Percentiles rank a stretch among this genome's conserved stretches.
phyloP scores from a whole-genome alignment of 1,139 yeast genomes.

The Lodderomyces parapsilosis region DNA sequence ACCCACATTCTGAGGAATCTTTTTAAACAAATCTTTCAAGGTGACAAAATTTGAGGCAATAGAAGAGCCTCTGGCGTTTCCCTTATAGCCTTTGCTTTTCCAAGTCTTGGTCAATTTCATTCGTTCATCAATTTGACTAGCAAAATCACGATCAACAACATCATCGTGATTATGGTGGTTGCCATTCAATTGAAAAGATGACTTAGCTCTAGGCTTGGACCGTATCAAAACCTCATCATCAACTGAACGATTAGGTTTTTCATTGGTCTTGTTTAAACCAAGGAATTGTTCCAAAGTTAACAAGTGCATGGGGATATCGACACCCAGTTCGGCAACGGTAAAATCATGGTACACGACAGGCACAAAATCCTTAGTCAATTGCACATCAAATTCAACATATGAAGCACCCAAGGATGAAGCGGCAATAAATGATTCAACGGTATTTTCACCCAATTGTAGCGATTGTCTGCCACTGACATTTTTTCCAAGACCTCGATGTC shows the following conservation, averaged over 20 bases:
- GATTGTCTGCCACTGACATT: slow-evolving; percentile 70
- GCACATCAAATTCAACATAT: slow-evolving; percentile 95
- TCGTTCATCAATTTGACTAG: slow-evolving; percentile 51
- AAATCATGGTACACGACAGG: slow-evolving; percentile 97
- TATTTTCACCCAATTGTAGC: slow-evolving; percentile 91
- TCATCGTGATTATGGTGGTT: slow-evolving; percentile 30
- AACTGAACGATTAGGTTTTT: slow-evolving; percentile 24
- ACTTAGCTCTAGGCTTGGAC: slow-evolving; percentile 42
- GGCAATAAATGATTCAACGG: slow-evolving; percentile 92
- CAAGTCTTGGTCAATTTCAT: slow-evolving; percentile 87
- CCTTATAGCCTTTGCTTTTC: slow-evolving; percentile 85
- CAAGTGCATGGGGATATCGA: slow-evolving; percentile 94
- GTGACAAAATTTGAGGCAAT: slow-evolving; percentile 94
- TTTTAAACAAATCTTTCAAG: slow-evolving; percentile 76
- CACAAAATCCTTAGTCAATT: slow-evolving; percentile 85
- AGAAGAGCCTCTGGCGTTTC: slow-evolving; percentile 84
- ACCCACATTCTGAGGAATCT: slow-evolving; percentile 81
- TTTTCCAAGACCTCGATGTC: slow-evolving; percentile 95
- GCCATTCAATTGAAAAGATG: slow-evolving; percentile 31
- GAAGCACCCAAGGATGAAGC: slow-evolving; percentile 95
- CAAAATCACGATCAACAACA: slow-evolving; percentile 37
- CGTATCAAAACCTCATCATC: slow-evolving; percentile 41
- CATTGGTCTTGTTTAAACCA: slow-evolving; percentile 44
- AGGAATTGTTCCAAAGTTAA: slow-evolving; percentile 88
- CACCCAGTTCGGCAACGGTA: slow-evolving; percentile 92